phyloP scores from a whole-genome alignment of 768 basidiomycete genomes.

The Suillus cothurnatus region DNA sequence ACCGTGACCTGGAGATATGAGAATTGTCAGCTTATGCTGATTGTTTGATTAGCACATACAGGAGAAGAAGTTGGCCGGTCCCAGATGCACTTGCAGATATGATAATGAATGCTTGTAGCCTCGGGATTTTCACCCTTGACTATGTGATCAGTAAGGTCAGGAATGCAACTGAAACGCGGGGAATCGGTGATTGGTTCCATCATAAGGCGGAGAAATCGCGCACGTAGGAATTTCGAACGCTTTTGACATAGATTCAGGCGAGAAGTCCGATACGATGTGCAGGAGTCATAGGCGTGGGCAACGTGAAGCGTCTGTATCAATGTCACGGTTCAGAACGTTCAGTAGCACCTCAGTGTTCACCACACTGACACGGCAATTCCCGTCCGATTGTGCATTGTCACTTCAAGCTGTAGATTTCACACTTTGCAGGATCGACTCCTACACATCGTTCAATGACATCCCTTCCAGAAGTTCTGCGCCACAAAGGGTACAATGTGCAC shows the following conservation, averaged over 20 bases:
- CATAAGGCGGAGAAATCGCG: not conserved
- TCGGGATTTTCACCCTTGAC: not conserved
- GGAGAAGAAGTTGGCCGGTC: not conserved
- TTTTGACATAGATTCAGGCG: not conserved
- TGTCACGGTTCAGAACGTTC: too few relatives aligned
- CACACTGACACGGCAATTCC: too few relatives aligned
- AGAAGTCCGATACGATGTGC: not conserved
- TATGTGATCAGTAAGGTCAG: not conserved
- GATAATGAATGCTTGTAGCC: constrained; percentile 18
- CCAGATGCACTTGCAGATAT: constrained; percentile 25
- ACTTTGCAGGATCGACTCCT: too few relatives aligned
- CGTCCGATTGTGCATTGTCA: too few relatives aligned
- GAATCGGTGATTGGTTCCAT: not conserved
- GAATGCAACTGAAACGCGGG: not conserved
- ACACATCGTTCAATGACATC: too few relatives aligned
- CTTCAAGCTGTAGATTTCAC: too few relatives aligned
- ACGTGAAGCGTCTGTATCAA: too few relatives aligned
- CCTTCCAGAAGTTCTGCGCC: too few relatives aligned
- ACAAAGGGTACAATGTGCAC: too few relatives aligned
- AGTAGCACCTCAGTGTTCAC: too few relatives aligned
- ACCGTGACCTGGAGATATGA: not conserved
- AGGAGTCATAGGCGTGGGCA: too few relatives aligned
- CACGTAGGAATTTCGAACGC: not conserved
- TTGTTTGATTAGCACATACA: not conserved
- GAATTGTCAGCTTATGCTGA: not conserved